Base-by-base conservation (phyloP, 2,329 filamentous ascomycete species). In the Pseudogymnoascus sp. region DNA sequence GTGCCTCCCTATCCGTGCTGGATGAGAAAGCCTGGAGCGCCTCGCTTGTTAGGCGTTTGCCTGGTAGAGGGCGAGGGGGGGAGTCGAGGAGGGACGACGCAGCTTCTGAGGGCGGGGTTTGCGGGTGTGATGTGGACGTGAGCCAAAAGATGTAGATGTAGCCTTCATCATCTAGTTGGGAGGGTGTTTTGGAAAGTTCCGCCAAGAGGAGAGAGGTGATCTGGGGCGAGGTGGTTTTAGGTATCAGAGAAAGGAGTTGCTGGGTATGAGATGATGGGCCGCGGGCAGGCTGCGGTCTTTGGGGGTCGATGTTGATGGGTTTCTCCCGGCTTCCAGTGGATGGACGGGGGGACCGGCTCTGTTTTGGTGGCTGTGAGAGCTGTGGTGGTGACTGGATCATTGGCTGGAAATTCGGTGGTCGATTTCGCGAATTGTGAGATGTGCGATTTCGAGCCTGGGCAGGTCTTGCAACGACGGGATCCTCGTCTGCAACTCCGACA, bases 121-220 rank as follows among this genome's bases (percentile, higher is more conserved):
- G 74, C 0, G 80, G 73, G 6, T 84, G 77, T 1, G 81, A 82
- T 37, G 83, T 80, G 34, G 91, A 87, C 0, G 91, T 97, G 21
- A 97, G 82, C 92, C 93, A 97, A 81, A 97, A 99, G 75, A 99
- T 96, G 81, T 99, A 99, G 68, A 99, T 97, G 77, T 95, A 99
- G 38, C 95, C 95, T 11, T 88, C 80, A 69, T 96, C 90, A 68
- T 95, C 90, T 62, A 82, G 78, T 21, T 84, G 79, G 0, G 91
- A 92, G 53, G 93, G 84, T 1, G 81, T 91, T 79, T 83, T 95
- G 73, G 76, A 84, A 8, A 97, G 81, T 74, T 97, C 93, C 2
- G 88, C 80, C 65, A 93, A 82, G 3, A 97, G 80, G 4, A 81
- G 77, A 0, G 91, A 88, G 0, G 89, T 81, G 0, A 86, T 89